A percentile compares a stretch with the other conserved stretches of the same genome.
Conservation (phyloP, 148 eudicot species). For the Oxyria digyna region DNA sequence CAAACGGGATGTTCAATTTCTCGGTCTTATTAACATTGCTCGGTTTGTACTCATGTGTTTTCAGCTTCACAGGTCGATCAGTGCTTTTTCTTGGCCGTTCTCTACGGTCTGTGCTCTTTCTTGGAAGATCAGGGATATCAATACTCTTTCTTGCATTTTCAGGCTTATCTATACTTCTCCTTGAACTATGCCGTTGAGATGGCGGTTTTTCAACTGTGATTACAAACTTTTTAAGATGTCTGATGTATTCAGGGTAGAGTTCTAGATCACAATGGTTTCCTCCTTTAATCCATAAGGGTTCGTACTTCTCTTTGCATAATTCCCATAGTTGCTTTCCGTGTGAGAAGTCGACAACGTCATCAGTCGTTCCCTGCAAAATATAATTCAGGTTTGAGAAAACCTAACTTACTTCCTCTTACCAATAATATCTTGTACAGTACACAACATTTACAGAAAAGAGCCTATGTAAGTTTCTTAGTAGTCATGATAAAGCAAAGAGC, state of each 20-base stretch:
- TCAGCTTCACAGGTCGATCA: conserved; percentile 35
- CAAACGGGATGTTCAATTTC: conserved; percentile 54
- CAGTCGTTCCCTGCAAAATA: conserved; percentile 71
- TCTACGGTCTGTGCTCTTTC: conserved; percentile 54
- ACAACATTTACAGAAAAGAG: neutral
- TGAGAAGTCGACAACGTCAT: conserved; percentile 94
- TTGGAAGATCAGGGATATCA: conserved; percentile 40
- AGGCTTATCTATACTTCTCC: conserved; percentile 54
- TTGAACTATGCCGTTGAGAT: conserved; percentile 46
- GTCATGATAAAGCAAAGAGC: neutral
- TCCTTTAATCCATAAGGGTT: conserved; percentile 88
- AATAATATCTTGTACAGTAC: neutral
- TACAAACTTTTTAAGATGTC: conserved; percentile 77
- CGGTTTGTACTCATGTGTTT: conserved; percentile 42
- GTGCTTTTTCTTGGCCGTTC: conserved; percentile 53
- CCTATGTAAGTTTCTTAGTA: neutral
- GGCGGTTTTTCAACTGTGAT: conserved; percentile 57
- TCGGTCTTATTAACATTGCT: conserved; percentile 47
- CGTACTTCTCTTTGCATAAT: conserved; percentile 67
- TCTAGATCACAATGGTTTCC: conserved; percentile 93
- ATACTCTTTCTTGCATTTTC: conserved; percentile 59
- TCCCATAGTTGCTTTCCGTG: conserved; percentile 94
- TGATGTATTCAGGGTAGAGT: conserved; percentile 70
- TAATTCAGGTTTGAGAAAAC: neutral
- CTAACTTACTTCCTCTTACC: neutral